Evolutionary conservation across 2,329 filamentous ascomycete genomes (phyloP), one percentile per base, ranked within the genome.

Genomic region (Cordyceps pruinosa): DNA sequence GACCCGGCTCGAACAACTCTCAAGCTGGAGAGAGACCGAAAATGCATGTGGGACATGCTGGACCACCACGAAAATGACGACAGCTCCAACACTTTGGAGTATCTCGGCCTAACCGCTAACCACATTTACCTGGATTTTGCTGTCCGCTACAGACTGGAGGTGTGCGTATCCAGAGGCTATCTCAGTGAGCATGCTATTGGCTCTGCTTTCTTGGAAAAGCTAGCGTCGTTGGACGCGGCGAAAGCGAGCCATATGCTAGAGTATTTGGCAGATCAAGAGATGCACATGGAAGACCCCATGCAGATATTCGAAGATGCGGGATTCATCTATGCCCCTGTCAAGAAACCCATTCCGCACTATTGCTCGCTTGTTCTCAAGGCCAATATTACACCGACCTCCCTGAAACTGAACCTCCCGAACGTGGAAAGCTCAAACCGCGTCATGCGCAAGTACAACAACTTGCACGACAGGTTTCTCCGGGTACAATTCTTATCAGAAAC

Each of bases 341-440:
- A 51, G 17, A 21, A 15, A 17, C 12, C 25, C 4, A 49, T 55
- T n/a, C 89, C 90, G 0, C 71, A 79, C 12, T 87, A 95, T 66
- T 96, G 90, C 66, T 81, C 84, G 15, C 81, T 88, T 64, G 79
- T 93, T 45, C 85, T 89, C 35, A 90, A 90, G 55, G 91, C 84
- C 1, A 83, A 83, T 2, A 75, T 99, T 44, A 97, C 93, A 0
- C 93, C 94, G 1, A 93, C 89, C 0, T 90, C 87, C 2, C 81
- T 97, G 13, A 85, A 89, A 63, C 87, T 89, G 61, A 84, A 80
- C 59, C 89, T 88, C 0, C 91, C 94, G 0, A 81, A 82, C 0
- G 81, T 95, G 1, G 94, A 99, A 65, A 88, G 87, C 0, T 94
- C 92, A 0, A 97, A 99, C 66, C 82, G 94, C 1, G 85, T 99